Percentiles rank a stretch among this genome's conserved stretches.
Conservation (phyloP, 257 asterid genomes). For the Eucommia ulmoides region DNA sequence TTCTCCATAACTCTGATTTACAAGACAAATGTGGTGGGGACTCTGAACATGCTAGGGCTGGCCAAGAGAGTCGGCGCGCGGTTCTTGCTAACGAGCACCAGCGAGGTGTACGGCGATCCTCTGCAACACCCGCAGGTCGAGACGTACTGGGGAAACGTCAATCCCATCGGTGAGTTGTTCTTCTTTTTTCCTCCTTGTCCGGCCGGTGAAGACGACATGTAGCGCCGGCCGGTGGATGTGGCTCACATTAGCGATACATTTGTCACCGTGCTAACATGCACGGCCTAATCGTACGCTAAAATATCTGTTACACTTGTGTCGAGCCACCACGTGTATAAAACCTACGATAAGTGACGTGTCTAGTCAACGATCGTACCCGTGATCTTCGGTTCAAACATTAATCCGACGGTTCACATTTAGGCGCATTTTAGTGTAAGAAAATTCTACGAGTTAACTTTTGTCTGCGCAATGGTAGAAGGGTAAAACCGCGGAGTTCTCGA, state of each 20-base stretch:
- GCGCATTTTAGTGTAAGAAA: too few relatives aligned
- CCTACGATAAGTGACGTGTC: too few relatives aligned
- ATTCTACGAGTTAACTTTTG: not conserved
- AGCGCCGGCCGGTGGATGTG: too few relatives aligned
- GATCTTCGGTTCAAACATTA: not conserved
- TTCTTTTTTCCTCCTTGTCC: too few relatives aligned
- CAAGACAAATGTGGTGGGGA: constrained; percentile 99
- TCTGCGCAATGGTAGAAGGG: not conserved
- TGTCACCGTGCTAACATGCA: too few relatives aligned
- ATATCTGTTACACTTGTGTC: too few relatives aligned
- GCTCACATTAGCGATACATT: too few relatives aligned
- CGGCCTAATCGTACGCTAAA: too few relatives aligned
- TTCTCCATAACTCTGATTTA: constrained; percentile 35
- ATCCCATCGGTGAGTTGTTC: constrained; percentile 76
- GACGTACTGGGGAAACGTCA: constrained; percentile 78
- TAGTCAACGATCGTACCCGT: constrained; percentile 1
- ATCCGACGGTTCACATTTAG: not conserved
- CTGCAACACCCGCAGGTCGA: not conserved
- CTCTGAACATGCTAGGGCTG: constrained; percentile 95
- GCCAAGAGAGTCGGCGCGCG: constrained; percentile 98
- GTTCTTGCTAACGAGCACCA: constrained; percentile 90
- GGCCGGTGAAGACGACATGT: too few relatives aligned
- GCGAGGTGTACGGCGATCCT: constrained; percentile 1
- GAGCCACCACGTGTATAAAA: too few relatives aligned
- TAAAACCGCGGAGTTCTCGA: not conserved